These are phyloP conservation scores for Begonia peltatifolia DNA, from an alignment of 306 rosid species.

Conservation along the genomic window DNA sequence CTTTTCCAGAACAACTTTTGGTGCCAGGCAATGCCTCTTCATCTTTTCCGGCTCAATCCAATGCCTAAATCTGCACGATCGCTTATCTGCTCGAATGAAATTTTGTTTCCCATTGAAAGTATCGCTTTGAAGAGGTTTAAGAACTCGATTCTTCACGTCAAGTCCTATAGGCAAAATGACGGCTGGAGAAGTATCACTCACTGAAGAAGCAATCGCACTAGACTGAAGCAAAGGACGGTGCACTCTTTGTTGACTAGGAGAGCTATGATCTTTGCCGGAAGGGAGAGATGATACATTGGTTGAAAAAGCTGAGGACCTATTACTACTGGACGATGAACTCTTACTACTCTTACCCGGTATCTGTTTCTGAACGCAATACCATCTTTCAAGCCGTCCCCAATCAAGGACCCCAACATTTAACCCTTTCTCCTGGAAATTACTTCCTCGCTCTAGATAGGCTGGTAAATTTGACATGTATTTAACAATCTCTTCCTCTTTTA, in stretches of 20 bases:
- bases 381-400: slow-evolving; percentile 71
- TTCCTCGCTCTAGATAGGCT: slow-evolving; percentile 65
- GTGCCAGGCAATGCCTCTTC: slow-evolving; percentile 18
- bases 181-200: slow-evolving; percentile 1
- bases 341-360: slow-evolving; percentile 12
- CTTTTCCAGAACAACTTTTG: slow-evolving; percentile 19
- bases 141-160: slow-evolving; percentile 23
- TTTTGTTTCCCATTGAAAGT: slow-evolving; percentile 15
- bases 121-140: slow-evolving; percentile 8
- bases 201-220: background rate
- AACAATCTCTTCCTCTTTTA: slow-evolving; percentile 64
- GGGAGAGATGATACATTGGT: slow-evolving; percentile 35
- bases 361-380: slow-evolving; percentile 44
- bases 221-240: slow-evolving; percentile 31
- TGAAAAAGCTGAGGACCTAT: slow-evolving; percentile 36
- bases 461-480: slow-evolving; percentile 85
- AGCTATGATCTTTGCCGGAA: slow-evolving; percentile 34
- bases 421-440: slow-evolving; percentile 43
- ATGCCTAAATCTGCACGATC: slow-evolving; percentile 19
- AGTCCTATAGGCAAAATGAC: slow-evolving; percentile 21
- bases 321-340: slow-evolving; percentile 34
- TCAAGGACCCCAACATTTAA: slow-evolving; percentile 93
- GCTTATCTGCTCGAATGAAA: slow-evolving; percentile 17
- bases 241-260: slow-evolving; percentile 37
- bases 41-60: slow-evolving; percentile 17